A percentile compares a stretch with the other conserved stretches of the same genome.
Conservation (phyloP, 805 yeast species). For the Ogataea thermomethanolica region DNA sequence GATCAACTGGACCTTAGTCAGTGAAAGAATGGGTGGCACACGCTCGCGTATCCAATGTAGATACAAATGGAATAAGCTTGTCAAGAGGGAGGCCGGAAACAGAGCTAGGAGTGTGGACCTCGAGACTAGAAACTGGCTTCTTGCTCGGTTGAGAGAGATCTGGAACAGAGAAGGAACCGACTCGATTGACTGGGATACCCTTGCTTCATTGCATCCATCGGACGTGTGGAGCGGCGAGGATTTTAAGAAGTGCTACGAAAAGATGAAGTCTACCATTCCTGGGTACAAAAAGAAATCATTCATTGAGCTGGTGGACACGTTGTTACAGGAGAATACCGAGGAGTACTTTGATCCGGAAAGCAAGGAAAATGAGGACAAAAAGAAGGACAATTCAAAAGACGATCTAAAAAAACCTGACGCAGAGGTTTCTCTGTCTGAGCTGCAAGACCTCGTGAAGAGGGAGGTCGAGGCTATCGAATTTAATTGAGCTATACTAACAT, state of each 20-base stretch:
- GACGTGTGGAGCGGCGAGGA: conserved; percentile 57
- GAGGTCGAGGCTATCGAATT: conserved; percentile 21
- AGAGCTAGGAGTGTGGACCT: conserved; percentile 42
- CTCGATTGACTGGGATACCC: conserved; percentile 52
- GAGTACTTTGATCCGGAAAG: conserved; percentile 1
- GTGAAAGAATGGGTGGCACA: conserved; percentile 84
- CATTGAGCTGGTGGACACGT: conserved; percentile 29
- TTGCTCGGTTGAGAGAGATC: conserved; percentile 43
- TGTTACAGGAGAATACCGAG: conserved; percentile 17
- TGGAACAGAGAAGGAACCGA: conserved; percentile 38
- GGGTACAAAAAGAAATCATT: conserved; percentile 42
- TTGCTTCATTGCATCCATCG: conserved; percentile 45
- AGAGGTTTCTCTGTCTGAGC: conserved; percentile 17
- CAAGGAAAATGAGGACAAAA: not conserved
- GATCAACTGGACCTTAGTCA: conserved; percentile 88
- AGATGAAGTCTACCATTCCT: conserved; percentile 49
- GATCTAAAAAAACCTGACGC: conserved; percentile 5
- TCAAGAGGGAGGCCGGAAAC: conserved; percentile 52
- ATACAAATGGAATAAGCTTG: conserved; percentile 87
- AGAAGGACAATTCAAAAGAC: conserved; percentile 3
- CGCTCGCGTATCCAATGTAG: conserved; percentile 93
- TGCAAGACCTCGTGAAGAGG: conserved; percentile 19
- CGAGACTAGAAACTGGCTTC: conserved; percentile 49
- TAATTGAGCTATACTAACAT: conserved; percentile 6
- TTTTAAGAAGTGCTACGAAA: conserved; percentile 57